Evolutionary conservation across 1,139 yeast species (phyloP).

Genomic region (Yamadazyma mexicana): DNA sequence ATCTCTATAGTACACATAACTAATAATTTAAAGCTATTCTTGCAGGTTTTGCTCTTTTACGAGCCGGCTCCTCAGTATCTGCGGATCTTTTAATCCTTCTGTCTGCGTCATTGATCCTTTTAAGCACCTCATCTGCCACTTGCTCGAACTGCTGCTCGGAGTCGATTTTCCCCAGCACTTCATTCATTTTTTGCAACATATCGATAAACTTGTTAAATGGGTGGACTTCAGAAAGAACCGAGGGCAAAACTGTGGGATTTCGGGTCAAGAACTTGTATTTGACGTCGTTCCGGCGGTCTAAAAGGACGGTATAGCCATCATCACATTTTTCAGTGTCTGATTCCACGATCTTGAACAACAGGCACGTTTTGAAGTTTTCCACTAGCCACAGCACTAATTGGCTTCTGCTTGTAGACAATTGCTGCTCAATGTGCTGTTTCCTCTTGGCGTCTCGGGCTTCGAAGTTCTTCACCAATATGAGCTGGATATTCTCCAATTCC

Average conservation of each 20-base stretch:
- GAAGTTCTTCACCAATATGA: slow-evolving; percentile 25
- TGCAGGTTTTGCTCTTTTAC: slow-evolving; percentile 1
- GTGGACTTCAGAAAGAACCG: neutral
- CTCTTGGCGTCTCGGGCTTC: slow-evolving; percentile 17
- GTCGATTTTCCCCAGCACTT: neutral
- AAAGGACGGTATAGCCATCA: neutral
- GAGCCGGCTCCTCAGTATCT: slow-evolving; percentile 1
- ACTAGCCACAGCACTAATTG: slow-evolving; percentile 11
- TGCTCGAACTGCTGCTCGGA: neutral
- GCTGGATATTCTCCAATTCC: slow-evolving; percentile 24
- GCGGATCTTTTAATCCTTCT: slow-evolving; percentile 2
- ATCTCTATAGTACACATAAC: neutral
- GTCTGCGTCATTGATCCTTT: neutral
- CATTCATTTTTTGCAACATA: neutral
- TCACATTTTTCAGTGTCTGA: neutral
- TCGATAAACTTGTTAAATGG: neutral
- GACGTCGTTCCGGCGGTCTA: neutral
- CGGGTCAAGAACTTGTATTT: neutral
- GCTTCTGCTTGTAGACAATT: slow-evolving; percentile 5
- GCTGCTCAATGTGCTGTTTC: slow-evolving; percentile 4
- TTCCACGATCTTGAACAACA: slow-evolving; percentile 9
- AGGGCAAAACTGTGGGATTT: neutral
- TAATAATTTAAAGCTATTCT: neutral
- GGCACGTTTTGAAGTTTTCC: slow-evolving; percentile 12
- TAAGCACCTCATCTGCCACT: neutral